phyloP scores from a whole-genome alignment of 306 rosid species.

The Begonia loranthoides region DNA sequence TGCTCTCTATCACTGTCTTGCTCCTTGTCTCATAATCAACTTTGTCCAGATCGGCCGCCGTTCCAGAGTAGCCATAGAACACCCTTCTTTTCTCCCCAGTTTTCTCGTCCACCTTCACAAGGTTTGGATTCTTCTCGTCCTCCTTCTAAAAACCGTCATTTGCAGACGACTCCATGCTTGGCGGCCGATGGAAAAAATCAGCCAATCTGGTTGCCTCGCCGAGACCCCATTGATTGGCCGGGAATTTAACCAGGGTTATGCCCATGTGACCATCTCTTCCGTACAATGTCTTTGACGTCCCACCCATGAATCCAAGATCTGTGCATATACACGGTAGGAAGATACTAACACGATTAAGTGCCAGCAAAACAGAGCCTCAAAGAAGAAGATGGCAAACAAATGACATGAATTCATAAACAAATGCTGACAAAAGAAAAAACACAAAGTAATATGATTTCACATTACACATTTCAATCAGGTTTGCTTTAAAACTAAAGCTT shows the following conservation, averaged over 20 bases:
- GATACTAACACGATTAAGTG: too few relatives aligned
- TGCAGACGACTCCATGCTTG: conserved; percentile 56
- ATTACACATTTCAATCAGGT: too few relatives aligned
- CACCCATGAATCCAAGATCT: conserved; percentile 37
- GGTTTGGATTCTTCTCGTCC: conserved; percentile 73
- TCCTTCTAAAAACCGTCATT: conserved; percentile 47
- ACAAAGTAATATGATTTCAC: too few relatives aligned
- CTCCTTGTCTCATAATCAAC: conserved; percentile 21
- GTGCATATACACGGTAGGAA: background rate
- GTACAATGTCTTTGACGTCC: conserved; percentile 16
- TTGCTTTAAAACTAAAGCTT: too few relatives aligned
- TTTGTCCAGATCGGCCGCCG: conserved; percentile 21
- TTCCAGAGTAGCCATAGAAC: conserved; percentile 27
- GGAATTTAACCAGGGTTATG: conserved; percentile 15
- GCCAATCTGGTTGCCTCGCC: conserved; percentile 26
- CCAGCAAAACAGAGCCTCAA: background rate
- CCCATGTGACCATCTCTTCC: conserved; percentile 23
- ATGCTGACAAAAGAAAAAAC: too few relatives aligned
- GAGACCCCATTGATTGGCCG: conserved; percentile 23
- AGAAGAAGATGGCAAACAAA: too few relatives aligned
- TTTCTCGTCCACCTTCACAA: conserved; percentile 19
- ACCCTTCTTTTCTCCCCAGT: conserved; percentile 18
- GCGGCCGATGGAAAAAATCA: conserved; percentile 16
- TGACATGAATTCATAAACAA: too few relatives aligned
- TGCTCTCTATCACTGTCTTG: conserved; percentile 23